Conservation (phyloP, 2,329 filamentous ascomycete species). For the Phialophora verrucosa region DNA sequence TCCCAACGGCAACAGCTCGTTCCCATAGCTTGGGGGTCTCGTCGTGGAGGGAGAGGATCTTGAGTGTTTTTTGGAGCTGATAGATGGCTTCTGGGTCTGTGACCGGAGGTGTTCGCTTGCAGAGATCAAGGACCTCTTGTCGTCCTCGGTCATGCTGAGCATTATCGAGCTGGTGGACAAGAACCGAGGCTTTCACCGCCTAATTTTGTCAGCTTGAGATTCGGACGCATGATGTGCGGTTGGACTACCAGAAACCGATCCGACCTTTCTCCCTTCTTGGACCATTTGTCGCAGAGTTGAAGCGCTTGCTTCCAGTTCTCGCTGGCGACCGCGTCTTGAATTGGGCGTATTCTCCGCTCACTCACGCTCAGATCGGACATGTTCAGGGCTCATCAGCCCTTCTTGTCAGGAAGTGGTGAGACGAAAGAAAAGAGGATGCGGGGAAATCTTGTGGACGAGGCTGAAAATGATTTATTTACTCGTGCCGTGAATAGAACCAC, state of each 20-base stretch:
- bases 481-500: background rate
- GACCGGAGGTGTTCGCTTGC: slow-evolving; percentile 50
- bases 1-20: slow-evolving; percentile 52
- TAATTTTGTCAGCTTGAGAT: slow-evolving; percentile 23
- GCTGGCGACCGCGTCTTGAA: slow-evolving; percentile 56
- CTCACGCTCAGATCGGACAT: slow-evolving; percentile 39
- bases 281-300: slow-evolving; percentile 57
- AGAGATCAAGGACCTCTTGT: slow-evolving; percentile 51
- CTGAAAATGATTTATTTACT: slow-evolving; percentile 10
- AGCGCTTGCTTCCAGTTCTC: slow-evolving; percentile 57
- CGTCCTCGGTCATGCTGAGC: slow-evolving; percentile 51
- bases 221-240: background rate
- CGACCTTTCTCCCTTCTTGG: slow-evolving; percentile 61
- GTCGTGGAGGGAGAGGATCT: slow-evolving; percentile 45
- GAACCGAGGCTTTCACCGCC: slow-evolving; percentile 40
- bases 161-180: slow-evolving; percentile 47
- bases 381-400: slow-evolving; percentile 11
- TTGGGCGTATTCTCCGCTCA: slow-evolving; percentile 52
- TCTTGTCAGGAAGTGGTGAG: slow-evolving; percentile 4
- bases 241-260: slow-evolving; percentile 40
- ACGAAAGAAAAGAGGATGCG: slow-evolving; percentile 16
- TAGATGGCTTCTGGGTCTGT: slow-evolving; percentile 54
- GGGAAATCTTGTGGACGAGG: slow-evolving; percentile 23
- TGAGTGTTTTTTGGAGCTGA: slow-evolving; percentile 50
- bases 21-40: slow-evolving; percentile 52